Conservation (phyloP, 192 early-diverging fungal species). For the Coemansia sp. region DNA sequence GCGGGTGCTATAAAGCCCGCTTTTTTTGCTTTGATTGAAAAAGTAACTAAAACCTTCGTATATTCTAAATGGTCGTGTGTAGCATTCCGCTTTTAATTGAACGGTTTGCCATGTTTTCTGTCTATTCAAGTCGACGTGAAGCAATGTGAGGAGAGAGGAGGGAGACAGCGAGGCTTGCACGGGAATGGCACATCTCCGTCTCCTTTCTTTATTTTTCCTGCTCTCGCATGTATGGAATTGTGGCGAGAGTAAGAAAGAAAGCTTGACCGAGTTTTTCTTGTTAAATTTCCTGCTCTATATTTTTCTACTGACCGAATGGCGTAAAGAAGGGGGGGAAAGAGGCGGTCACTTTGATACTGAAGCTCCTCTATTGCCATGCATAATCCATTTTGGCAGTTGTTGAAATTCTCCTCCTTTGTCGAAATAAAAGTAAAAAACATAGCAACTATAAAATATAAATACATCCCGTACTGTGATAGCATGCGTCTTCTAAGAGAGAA, state of each 20-base stretch:
- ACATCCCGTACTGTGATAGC: neutral
- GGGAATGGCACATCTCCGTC: neutral
- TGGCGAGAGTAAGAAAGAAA: neutral
- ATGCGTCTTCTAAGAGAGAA: neutral
- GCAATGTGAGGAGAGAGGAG: neutral
- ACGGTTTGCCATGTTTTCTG: neutral
- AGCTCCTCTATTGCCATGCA: conserved; percentile 8
- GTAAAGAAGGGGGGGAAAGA: neutral
- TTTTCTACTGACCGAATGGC: neutral
- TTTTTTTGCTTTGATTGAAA: too few relatives aligned
- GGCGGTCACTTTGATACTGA: neutral
- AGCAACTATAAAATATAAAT: conserved; percentile 4
- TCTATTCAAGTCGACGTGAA: neutral
- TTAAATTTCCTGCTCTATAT: neutral
- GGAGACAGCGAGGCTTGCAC: neutral
- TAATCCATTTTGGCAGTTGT: neutral
- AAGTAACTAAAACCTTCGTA: too few relatives aligned
- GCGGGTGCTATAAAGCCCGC: too few relatives aligned
- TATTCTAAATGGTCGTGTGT: too few relatives aligned
- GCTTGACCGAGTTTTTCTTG: neutral
- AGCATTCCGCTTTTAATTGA: too few relatives aligned
- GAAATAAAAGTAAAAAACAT: neutral
- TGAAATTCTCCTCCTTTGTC: neutral
- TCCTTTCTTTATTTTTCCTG: neutral
- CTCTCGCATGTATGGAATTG: neutral